Evolutionary conservation across 2,329 filamentous ascomycete genomes (phyloP).

Genomic region (Cyclaneusma minus): DNA sequence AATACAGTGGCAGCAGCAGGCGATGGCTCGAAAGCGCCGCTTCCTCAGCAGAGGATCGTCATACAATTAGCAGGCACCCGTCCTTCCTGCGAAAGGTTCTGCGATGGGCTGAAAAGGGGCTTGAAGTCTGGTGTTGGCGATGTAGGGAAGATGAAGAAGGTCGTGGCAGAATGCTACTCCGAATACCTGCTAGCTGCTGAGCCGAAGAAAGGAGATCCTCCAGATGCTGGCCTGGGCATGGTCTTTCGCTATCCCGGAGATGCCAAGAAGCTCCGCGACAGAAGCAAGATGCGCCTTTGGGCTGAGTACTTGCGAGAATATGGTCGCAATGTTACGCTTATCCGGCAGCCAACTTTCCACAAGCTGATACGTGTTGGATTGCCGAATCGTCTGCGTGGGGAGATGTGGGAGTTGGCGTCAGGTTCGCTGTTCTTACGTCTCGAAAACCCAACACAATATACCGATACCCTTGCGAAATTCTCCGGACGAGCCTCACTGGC

Average conservation of each 20-base stretch:
- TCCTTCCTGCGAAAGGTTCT: constrained; percentile 85
- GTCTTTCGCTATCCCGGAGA: constrained; percentile 85
- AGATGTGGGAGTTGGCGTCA: constrained; percentile 91
- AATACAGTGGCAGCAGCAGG: constrained; percentile 36
- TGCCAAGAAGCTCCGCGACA: constrained; percentile 79
- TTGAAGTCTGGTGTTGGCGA: constrained; percentile 76
- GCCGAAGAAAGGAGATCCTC: constrained; percentile 48
- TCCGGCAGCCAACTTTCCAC: constrained; percentile 93
- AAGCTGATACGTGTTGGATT: constrained; percentile 92
- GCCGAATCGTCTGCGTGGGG: constrained; percentile 81
- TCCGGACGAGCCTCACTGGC: constrained; percentile 79
- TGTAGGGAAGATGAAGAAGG: constrained; percentile 67
- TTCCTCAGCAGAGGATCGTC: constrained; percentile 68
- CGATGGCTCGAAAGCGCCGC: constrained; percentile 23
- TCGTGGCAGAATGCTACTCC: constrained; percentile 78
- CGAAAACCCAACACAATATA: constrained; percentile 70
- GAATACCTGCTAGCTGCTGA: constrained; percentile 60
- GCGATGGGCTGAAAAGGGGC: constrained; percentile 85
- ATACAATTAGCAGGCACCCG: constrained; percentile 82
- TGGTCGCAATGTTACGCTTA: constrained; percentile 77
- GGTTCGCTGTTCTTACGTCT: constrained; percentile 81
- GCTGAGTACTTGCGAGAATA: constrained; percentile 93
- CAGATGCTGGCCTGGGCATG: constrained; percentile 89
- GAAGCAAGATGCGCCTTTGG: constrained; percentile 96
- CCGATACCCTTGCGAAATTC: constrained; percentile 71